Evolutionary conservation across 257 asterid genomes (phyloP), one percentile per base, ranked within the genome.

Genomic region (Phtheirospermum japonicum): DNA sequence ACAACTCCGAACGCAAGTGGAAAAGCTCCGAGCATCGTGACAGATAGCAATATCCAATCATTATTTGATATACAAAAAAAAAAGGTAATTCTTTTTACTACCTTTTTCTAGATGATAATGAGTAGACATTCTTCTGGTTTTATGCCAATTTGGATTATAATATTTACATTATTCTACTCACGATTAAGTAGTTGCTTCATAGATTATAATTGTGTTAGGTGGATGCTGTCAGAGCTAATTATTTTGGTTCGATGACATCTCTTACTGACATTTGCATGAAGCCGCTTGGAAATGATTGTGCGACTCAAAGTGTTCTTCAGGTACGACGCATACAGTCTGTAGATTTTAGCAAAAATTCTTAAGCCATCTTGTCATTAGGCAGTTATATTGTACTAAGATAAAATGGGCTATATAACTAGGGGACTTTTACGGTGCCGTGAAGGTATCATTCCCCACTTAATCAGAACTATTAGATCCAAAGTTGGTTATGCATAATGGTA

Each of bases 241-340:
- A 67, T 77, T 89, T 94, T 14, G 30, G 97, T 71, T 66, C 88
- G 39, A 69, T 78, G 89, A 90, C 89, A 67, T 80, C 96, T 71
- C 79, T 93, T 74, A 73, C 88, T 14, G 99, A 93, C 76, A 89
- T 93, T 73, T 93, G 99, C 87, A 66, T 93, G 95, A 93, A 93
- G 85, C 99, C 99, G 49, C 97, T 93, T 17, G 96, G 97, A 67
- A 78, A 74, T 51, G 99, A 85, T 69, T 93, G 99, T 75, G 99
- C 96, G 46, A 89, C 99, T 56, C 99, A 93, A 82, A 93, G 90
- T 66, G 80, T 93, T 75, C 95, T 93, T 73, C 99, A 93, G 97
- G 99, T 89, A 73, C 34, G 28, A 23, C 28, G 3, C 28, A 23
- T 23, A 23, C 28, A 23, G 28, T 23, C 28, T 23, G 28, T 23